phyloP scores from a whole-genome alignment of 805 yeast genomes.

The Blastobotrys attinorum region DNA sequence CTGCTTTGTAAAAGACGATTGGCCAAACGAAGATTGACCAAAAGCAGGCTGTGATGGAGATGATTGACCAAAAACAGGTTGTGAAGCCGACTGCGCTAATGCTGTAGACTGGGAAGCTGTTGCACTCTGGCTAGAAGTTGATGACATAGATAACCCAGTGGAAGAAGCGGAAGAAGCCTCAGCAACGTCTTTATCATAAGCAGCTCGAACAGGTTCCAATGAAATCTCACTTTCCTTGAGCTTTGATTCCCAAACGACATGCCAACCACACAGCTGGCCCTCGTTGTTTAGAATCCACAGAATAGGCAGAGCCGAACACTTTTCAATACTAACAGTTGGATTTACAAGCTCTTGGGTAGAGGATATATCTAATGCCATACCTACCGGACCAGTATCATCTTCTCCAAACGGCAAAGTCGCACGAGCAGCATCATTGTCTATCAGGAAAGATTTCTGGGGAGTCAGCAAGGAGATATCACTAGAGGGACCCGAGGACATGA shows the following conservation, averaged over 20 bases:
- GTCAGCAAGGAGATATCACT: conserved; percentile 51
- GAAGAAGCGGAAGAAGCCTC: not conserved
- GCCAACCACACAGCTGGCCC: conserved; percentile 58
- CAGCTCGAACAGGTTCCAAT: not conserved
- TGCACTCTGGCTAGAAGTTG: not conserved
- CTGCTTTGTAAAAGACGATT: not conserved
- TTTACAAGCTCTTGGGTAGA: conserved; percentile 37
- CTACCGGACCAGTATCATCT: conserved; percentile 59
- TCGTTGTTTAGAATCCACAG: conserved; percentile 53
- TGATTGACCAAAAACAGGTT: conserved; percentile 19
- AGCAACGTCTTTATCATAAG: conserved; percentile 1
- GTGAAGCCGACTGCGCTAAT: conserved; percentile 16
- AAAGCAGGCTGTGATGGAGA: not conserved
- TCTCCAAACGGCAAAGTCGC: conserved; percentile 70
- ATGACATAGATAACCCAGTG: not conserved
- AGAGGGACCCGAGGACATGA: conserved; percentile 56
- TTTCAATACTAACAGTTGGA: conserved; percentile 54
- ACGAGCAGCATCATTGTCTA: conserved; percentile 59
- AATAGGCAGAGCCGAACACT: conserved; percentile 56
- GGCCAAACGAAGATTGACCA: not conserved
- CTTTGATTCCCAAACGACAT: too few relatives aligned
- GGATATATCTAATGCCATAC: conserved; percentile 55
- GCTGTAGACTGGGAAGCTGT: not conserved
- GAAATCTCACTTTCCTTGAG: too few relatives aligned
- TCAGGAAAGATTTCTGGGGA: conserved; percentile 33